phyloP scores from a whole-genome alignment of 441 rosid genomes.

The Pelargonium cotyledonis region DNA sequence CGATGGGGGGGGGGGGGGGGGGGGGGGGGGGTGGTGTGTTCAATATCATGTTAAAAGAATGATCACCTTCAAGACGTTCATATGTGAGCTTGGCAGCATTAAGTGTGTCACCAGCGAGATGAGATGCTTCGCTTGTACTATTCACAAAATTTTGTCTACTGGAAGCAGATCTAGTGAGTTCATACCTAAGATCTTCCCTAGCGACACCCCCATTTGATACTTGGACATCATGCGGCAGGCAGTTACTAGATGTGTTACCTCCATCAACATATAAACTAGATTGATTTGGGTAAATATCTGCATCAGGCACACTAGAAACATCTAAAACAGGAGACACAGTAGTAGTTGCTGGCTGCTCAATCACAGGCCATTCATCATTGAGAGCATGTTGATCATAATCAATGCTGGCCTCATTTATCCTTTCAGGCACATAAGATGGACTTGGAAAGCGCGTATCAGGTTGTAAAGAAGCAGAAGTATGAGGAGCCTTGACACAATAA shows the following conservation, averaged over 20 bases:
- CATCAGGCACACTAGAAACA: slow-evolving; percentile 12
- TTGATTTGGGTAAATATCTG: slow-evolving; percentile 17
- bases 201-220: slow-evolving; percentile 22
- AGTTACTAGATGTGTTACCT: slow-evolving; percentile 17
- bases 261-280: slow-evolving; percentile 16
- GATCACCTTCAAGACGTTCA: slow-evolving; percentile 24
- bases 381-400: slow-evolving; percentile 20
- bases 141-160: slow-evolving; percentile 16
- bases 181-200: slow-evolving; percentile 11
- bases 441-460: slow-evolving; percentile 15
- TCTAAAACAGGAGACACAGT: slow-evolving; percentile 17
- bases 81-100: slow-evolving; percentile 14
- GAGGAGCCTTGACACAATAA: slow-evolving; percentile 11
- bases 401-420: slow-evolving; percentile 13
- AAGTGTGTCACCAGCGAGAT: slow-evolving; percentile 14
- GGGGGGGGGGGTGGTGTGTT: no score
- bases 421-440: slow-evolving; percentile 16
- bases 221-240: slow-evolving; percentile 22
- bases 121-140: slow-evolving; percentile 21
- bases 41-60: no score
- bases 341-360: slow-evolving; percentile 21
- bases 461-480: no score
- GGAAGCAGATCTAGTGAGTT: slow-evolving; percentile 16
- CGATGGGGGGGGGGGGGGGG: no score
- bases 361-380: slow-evolving; percentile 26